Conservation (phyloP, 1,284 basidiomycete genomes). For the Cystobasidiaceae sp. region DNA sequence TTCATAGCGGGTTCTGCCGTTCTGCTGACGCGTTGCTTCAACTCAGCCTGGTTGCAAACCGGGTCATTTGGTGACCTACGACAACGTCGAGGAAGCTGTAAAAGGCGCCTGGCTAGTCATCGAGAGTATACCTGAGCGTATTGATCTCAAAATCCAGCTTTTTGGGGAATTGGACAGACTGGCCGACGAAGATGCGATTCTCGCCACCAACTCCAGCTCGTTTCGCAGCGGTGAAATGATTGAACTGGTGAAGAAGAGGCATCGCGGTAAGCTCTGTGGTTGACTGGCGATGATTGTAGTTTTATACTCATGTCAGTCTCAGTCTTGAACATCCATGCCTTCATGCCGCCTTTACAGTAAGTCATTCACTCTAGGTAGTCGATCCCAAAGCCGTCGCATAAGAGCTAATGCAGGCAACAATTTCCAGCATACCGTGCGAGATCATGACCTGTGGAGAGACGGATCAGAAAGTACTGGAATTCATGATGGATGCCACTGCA, state of each 20-base stretch:
- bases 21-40: not conserved
- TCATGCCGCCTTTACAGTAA: slow-evolving; percentile 14
- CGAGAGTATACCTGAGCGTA: slow-evolving; percentile 79
- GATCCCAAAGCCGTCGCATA: not conserved
- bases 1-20: not conserved
- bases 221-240: slow-evolving; percentile 91
- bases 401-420: too few relatives aligned
- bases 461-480: not conserved
- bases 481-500: slow-evolving; percentile 3
- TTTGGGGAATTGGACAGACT: slow-evolving; percentile 66
- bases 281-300: not conserved
- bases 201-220: slow-evolving; percentile 86
- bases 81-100: slow-evolving; percentile 1
- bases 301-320: not conserved
- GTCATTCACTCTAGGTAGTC: not conserved
- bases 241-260: slow-evolving; percentile 37
- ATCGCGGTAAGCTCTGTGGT: not conserved
- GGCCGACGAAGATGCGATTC: slow-evolving; percentile 65
- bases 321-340: slow-evolving; percentile 23
- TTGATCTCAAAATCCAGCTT: slow-evolving; percentile 69
- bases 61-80: not conserved
- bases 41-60: not conserved
- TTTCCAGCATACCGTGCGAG: slow-evolving; percentile 17
- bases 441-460: slow-evolving; percentile 26
- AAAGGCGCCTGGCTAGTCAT: slow-evolving; percentile 12